Evolutionary conservation across 345 rosid species (phyloP), one percentile per base, ranked within the genome.

Genomic region (Melaleuca quinquenervia): DNA sequence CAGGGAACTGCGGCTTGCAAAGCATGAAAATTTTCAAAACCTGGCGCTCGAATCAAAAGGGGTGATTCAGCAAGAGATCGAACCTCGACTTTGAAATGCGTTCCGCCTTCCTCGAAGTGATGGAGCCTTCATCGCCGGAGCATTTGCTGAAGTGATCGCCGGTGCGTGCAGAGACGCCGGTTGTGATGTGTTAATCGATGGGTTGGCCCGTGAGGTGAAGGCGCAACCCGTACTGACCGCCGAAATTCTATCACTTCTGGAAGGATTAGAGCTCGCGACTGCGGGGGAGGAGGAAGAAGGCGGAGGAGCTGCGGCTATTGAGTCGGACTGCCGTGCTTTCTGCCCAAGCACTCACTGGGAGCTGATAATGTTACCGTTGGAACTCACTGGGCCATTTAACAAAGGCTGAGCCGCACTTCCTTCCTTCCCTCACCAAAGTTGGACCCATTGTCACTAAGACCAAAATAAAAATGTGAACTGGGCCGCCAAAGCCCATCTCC

Each of bases 61-160:
- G 62, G 62, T 56, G 26, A 26, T 7, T 56, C 6, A 56, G 5
- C 62, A 56, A 26, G 62, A 56, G 62, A 56, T 56, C 1, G 27
- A 11, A 24, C 27, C 62, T 56, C 62, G 5, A 0, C 62, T 56
- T 56, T 56, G 62, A 56, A 56, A 56, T 24, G 62, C 14, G 14
- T 11, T 26, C 0, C 5, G 62, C 62, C 62, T 5, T 11, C 62
- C 62, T 5, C 0, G 14, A 10, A 56, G 0, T 5, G n/a, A 55
- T 10, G 27, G 27, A 55, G 60, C 60, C 60, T 55, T 55, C 27
- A 24, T 55, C 3, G n/a, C 27, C 2, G 10, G 27, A 55, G 22
- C n/a, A 55, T 55, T 12, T n/a, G 22, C 60, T 0, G 27, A n/a
- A 55, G 60, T 3, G 41, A 41, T 41, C 41, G 4, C 41, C 41